Evolutionary conservation across 352 stramenopile species (phyloP).

Genomic region (Phytophthora multivora): DNA sequence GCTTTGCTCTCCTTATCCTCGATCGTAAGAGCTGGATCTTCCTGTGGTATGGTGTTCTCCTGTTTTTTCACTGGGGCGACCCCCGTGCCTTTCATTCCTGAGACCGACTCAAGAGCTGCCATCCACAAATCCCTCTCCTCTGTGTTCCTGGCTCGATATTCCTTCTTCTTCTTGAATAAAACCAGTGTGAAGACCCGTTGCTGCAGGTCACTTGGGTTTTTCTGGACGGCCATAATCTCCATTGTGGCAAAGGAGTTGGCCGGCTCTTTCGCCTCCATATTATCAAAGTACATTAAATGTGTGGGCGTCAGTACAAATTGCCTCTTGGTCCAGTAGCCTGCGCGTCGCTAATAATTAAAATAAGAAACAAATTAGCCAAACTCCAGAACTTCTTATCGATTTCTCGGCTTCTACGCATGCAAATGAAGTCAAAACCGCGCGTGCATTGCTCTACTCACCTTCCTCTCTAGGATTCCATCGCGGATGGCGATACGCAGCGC

Average conservation of each 20-base stretch:
- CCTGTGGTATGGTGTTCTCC: background rate
- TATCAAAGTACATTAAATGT: slow-evolving; percentile 75
- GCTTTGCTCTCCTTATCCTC: slow-evolving; percentile 14
- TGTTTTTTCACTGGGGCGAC: slow-evolving; percentile 13
- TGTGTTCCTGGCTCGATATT: slow-evolving; percentile 59
- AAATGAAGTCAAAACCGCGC: background rate
- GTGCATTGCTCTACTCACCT: slow-evolving; percentile 30
- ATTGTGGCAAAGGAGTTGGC: slow-evolving; percentile 55
- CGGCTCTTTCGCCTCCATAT: slow-evolving; percentile 46
- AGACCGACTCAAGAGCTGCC: slow-evolving; percentile 61
- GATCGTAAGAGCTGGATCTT: slow-evolving; percentile 3
- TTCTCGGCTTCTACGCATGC: slow-evolving; percentile 1
- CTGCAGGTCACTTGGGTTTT: slow-evolving; percentile 38
- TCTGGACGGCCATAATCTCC: slow-evolving; percentile 70
- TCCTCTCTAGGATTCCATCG: slow-evolving; percentile 69
- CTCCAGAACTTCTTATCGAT: slow-evolving; percentile 9
- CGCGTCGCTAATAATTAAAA: slow-evolving; percentile 48
- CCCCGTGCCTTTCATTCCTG: slow-evolving; percentile 51
- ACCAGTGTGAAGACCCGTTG: slow-evolving; percentile 62
- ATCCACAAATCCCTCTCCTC: slow-evolving; percentile 79
- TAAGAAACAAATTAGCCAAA: slow-evolving; percentile 3
- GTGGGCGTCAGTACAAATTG: slow-evolving; percentile 74
- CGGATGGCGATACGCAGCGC: slow-evolving; percentile 58
- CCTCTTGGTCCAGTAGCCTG: slow-evolving; percentile 82
- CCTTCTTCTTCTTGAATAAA: slow-evolving; percentile 82